phyloP scores from a whole-genome alignment of 768 basidiomycete genomes.

The Rhodotorula paludigena region DNA sequence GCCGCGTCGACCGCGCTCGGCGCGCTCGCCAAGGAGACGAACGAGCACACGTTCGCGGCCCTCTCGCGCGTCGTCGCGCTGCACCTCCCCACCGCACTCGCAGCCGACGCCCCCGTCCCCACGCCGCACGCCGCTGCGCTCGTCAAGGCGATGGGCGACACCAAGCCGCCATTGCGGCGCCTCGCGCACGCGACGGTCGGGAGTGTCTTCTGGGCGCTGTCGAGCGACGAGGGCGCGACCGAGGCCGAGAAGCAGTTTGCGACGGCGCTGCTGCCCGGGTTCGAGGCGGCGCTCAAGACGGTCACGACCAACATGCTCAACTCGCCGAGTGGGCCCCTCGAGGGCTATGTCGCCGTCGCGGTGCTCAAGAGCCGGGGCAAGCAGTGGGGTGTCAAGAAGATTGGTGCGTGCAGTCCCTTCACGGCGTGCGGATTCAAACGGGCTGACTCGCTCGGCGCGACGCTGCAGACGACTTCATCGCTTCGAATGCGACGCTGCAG shows the following conservation, averaged over 20 bases:
- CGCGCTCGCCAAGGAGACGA: conserved; percentile 67
- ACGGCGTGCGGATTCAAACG: no score
- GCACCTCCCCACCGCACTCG: conserved; percentile 60
- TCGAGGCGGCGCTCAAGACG: conserved; percentile 68
- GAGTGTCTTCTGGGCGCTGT: conserved; percentile 53
- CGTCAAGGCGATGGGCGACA: conserved; percentile 64
- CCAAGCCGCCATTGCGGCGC: conserved; percentile 60
- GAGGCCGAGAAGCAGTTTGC: conserved; percentile 55
- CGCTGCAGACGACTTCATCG: conserved; percentile 31
- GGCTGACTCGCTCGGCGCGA: not conserved
- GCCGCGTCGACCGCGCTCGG: conserved; percentile 50
- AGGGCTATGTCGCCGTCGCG: conserved; percentile 74
- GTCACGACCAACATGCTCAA: conserved; percentile 61
- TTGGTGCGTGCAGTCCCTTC: conserved; percentile 50
- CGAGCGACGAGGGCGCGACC: not conserved
- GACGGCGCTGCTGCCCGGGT: conserved; percentile 55
- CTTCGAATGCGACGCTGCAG: conserved; percentile 43
- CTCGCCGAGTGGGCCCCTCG: conserved; percentile 63
- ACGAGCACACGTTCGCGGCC: conserved; percentile 60
- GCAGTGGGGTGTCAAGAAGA: conserved; percentile 46
- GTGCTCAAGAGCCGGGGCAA: conserved; percentile 62
- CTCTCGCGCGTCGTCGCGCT: conserved; percentile 57
- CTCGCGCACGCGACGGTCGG: conserved; percentile 65
- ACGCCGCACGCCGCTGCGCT: conserved; percentile 49
- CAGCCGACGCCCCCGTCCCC: not conserved